A percentile compares a stretch with the other conserved stretches of the same genome.
These are phyloP conservation scores for Vicia sativa DNA, from an alignment of 306 rosid species.

Conservation along the genomic window DNA sequence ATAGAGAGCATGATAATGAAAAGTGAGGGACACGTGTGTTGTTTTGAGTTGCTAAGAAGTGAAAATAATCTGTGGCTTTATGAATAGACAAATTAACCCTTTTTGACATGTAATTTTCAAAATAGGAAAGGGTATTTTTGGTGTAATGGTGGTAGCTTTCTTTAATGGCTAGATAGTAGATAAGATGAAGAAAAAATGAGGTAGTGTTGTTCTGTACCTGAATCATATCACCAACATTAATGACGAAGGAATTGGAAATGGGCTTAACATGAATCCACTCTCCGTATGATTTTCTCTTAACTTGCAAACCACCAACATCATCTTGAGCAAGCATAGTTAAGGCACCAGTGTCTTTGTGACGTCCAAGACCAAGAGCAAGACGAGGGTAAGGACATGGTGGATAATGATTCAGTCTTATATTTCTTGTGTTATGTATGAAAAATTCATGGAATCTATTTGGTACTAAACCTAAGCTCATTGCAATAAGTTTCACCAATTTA, in stretches of 20 bases:
- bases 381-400: constrained; percentile 77
- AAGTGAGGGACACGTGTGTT: too few relatives aligned
- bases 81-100: too few relatives aligned
- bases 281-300: constrained; percentile 60
- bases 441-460: constrained; percentile 47
- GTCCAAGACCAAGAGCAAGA: constrained; percentile 85
- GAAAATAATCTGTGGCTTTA: too few relatives aligned
- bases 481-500: constrained; percentile 61
- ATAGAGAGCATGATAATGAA: too few relatives aligned
- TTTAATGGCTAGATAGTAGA: too few relatives aligned
- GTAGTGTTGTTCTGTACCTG: constrained; percentile 51
- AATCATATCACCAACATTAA: constrained; percentile 72
- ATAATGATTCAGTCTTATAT: constrained; percentile 64
- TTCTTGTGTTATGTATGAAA: constrained; percentile 63
- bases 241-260: constrained; percentile 56
- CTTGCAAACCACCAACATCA: constrained; percentile 73
- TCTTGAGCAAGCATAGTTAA: constrained; percentile 79
- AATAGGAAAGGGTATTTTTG: too few relatives aligned
- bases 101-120: too few relatives aligned
- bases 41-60: too few relatives aligned
- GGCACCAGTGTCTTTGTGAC: constrained; percentile 77
- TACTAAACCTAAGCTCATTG: constrained; percentile 58
- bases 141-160: too few relatives aligned
- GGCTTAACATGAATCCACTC: constrained; percentile 79
- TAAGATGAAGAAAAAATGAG: neutral